These are phyloP conservation scores for Aschersonia sp. DNA, from an alignment of 2,329 filamentous ascomycete genomes.

Conservation along the genomic window DNA sequence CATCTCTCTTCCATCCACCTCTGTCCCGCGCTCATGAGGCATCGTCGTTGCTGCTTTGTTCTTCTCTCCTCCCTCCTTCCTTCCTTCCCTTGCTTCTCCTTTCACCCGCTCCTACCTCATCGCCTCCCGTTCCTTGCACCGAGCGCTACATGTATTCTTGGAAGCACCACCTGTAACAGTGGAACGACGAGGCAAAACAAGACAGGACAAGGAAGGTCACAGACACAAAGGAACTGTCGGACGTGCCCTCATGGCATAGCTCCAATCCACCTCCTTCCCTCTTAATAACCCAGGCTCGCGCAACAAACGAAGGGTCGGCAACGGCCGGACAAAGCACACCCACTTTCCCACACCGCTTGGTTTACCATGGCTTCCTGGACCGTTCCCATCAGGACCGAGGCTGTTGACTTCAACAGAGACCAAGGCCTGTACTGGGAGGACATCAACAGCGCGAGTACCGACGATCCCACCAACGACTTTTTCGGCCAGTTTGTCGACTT, in stretches of 20 bases:
- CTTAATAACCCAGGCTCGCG: neutral
- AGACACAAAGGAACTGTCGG: neutral
- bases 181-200: neutral
- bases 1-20: neutral
- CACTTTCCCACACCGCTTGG: neutral
- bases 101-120: neutral
- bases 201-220: neutral
- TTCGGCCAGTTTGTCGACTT: slow-evolving; percentile 23
- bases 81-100: neutral
- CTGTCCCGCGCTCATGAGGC: neutral
- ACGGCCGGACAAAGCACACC: neutral
- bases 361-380: slow-evolving; percentile 21
- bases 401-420: slow-evolving; percentile 19
- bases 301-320: neutral
- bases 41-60: neutral
- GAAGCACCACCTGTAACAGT: no score
- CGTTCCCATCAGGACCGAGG: slow-evolving; percentile 17
- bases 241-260: neutral
- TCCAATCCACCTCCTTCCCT: neutral
- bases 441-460: slow-evolving; percentile 13
- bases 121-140: no score
- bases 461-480: slow-evolving; percentile 17
- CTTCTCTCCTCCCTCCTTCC: neutral
- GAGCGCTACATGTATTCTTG: no score
- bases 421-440: slow-evolving; percentile 21